Evolutionary conservation across 345 rosid species (phyloP), one percentile per base, ranked within the genome.

Genomic region (Melaleuca alternifolia): DNA sequence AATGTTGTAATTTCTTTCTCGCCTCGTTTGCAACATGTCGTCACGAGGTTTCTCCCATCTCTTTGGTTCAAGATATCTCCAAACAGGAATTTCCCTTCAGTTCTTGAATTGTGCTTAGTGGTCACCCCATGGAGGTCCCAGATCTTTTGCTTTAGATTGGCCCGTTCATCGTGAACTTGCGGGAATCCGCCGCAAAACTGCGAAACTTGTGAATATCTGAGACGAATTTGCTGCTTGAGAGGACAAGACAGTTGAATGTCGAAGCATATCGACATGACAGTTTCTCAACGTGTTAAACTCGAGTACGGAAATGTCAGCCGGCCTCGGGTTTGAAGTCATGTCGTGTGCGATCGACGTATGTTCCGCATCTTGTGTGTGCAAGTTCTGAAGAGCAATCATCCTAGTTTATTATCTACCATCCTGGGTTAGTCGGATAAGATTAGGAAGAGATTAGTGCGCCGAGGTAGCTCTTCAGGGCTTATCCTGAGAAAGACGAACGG

Each of bases 321-420:
- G 24, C 4, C 46, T 16, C 9, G 5, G 37, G 33, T 59, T 59
- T 59, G 37, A 59, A 59, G 37, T n/a, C n/a, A 57, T 7, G 11
- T 57, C 15, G 11, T 11, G 30, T 0, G 44, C 76, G 0, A 7
- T 16, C 1, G 0, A 33, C 5, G 28, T 62, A 14, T 28, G 76
- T 62, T 62, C 44, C 76, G 14, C 30, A 30, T 41, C 41, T 41
- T 41, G 41, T 41, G 2, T 41, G 41, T 62, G 30, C 76, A 3
- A 62, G 41, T 10, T 30, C 11, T 62, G 30, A 30, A 62, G 76
- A 54, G 76, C 76, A 62, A 62, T 62, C 44, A 30, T 65, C 79
- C 46, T 65, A 15, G 46, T 8, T 65, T 10, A 33, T 65, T 1
- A 18, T 65, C 77, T 33, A 33, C 24, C 79, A 33, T 33, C 6